phyloP scores from a whole-genome alignment of 192 early-diverging fungal species.

The Backusella westeae region DNA sequence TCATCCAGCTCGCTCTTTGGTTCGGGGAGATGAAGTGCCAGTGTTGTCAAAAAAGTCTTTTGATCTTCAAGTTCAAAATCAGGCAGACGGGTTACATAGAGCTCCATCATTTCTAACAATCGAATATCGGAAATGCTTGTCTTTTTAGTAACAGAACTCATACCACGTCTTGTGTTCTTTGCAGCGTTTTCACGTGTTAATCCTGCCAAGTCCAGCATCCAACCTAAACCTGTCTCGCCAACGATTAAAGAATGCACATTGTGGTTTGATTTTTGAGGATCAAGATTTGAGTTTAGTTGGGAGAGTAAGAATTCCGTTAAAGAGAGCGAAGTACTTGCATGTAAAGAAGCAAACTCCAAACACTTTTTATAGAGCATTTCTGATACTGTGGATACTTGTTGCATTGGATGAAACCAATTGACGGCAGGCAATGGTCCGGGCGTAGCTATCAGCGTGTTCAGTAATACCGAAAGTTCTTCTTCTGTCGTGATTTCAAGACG shows the following conservation, averaged over 20 bases:
- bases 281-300: constrained; percentile 15
- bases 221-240: constrained; percentile 42
- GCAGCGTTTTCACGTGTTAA: constrained; percentile 26
- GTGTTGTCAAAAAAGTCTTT: not conserved
- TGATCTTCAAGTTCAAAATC: not conserved
- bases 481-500: constrained; percentile 15
- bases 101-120: constrained; percentile 19
- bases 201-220: constrained; percentile 47
- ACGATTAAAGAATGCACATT: constrained; percentile 24
- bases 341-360: constrained; percentile 42
- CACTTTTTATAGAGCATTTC: constrained; percentile 11
- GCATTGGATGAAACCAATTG: constrained; percentile 51
- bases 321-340: constrained; percentile 46
- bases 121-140: constrained; percentile 35
- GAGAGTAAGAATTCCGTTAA: constrained; percentile 51
- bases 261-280: constrained; percentile 13
- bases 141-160: constrained; percentile 43
- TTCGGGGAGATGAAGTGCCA: constrained; percentile 9
- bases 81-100: not conserved
- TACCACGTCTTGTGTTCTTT: constrained; percentile 35
- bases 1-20: not conserved
- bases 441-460: constrained; percentile 29
- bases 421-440: constrained; percentile 48
- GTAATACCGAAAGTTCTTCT: constrained; percentile 18
- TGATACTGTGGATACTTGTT: constrained; percentile 24